Base-by-base conservation (phyloP, 495 filamentous ascomycete genomes). In the Aspergillus avenaceus region DNA sequence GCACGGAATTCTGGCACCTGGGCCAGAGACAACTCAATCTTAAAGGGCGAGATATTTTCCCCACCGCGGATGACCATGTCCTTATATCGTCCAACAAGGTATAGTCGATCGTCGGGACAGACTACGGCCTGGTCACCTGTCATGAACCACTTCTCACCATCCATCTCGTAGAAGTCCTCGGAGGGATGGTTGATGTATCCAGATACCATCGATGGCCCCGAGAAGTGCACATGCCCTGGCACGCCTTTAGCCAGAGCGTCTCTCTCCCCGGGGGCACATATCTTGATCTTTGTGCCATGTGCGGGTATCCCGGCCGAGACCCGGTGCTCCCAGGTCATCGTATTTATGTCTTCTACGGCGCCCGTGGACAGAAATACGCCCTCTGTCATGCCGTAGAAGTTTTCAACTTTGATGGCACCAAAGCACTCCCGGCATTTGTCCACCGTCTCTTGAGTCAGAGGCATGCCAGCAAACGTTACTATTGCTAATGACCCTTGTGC, bases 31-130 rank as follows among this genome's bases (percentile, higher is more conserved):
- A 40, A 43, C 50, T 79, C 75, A 18, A 79, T 71, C 9, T 56
- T 62, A 4, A 59, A 49, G 1, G 72, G 71, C 1, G 62, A 45
- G 18, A 79, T 65, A 41, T 78, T 79, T 47, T 76, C 68, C 7
- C 74, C 74, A n/a, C 64, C 76, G 3, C 76, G 65, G 26, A 77
- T 73, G 47, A 79, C 75, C 27, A 71, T 54, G 45, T 78, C 76
- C 48, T 78, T 79, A 56, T 74, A 72, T 26, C 75, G 54, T 4
- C 76, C 74, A 36, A 70, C 40, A 13, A 79, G 59, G 12, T 61
- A 61, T 2, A 77, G 41, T 8, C 51, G 61, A 12, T 63, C 66
- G 24, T 68, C 57, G 1, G 55, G 46, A 34, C 64, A 62, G 44
- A 78, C 72, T 24, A 65, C 45, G 1, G 69, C 76, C 56, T 73